Evolutionary conservation across 225 moss, liverwort and hornwort genomes (phyloP).

Genomic region (Polytrichum commune): DNA sequence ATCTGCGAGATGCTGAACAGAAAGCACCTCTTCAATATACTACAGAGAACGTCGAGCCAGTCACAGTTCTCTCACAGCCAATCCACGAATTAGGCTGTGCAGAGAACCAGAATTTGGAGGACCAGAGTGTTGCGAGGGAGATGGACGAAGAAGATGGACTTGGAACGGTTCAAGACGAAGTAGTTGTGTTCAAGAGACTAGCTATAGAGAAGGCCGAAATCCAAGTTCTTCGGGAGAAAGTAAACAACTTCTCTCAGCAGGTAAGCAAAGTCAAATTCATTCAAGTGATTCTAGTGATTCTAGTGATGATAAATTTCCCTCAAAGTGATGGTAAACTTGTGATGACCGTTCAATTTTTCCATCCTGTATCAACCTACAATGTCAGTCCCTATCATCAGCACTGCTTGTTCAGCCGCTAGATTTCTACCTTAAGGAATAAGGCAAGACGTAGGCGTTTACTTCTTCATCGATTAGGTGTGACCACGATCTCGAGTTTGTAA

Average conservation of each 20-base stretch:
- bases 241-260: slow-evolving; percentile 49
- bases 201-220: slow-evolving; percentile 33
- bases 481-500: no score
- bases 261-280: slow-evolving; percentile 17
- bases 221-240: slow-evolving; percentile 37
- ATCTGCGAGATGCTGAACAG: background rate
- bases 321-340: background rate
- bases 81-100: background rate
- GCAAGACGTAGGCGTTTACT: background rate
- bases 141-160: slow-evolving; percentile 24
- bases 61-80: background rate
- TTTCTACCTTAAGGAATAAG: background rate
- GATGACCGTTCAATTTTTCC: no score
- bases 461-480: background rate
- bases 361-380: no score
- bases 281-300: background rate
- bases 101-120: background rate
- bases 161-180: slow-evolving; percentile 20
- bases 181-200: slow-evolving; percentile 23
- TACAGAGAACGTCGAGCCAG: background rate
- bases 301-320: background rate
- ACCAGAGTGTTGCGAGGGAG: background rate
- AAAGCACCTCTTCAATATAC: background rate
- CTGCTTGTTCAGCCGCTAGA: background rate
- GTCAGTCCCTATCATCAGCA: background rate